Conservation (phyloP, 192 early-diverging fungal species). For the Linnemannia elongata region DNA sequence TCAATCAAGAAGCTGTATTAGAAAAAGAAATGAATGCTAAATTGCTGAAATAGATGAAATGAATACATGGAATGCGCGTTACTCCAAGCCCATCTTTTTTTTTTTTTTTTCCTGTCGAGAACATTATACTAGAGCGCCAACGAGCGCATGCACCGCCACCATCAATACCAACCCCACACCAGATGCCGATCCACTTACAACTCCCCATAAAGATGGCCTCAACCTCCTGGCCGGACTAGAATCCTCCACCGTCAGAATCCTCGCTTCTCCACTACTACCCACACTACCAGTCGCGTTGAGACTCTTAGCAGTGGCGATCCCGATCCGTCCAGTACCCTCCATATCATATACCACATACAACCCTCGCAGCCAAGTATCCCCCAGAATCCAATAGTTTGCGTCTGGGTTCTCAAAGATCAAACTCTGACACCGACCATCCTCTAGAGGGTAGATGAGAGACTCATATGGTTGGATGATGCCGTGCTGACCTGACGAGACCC, state of each 20-base stretch:
- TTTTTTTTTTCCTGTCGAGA: not conserved
- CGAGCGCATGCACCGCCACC: not conserved
- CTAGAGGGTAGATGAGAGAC: conserved; percentile 14
- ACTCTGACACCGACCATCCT: conserved; percentile 41
- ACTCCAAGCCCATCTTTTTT: too few relatives aligned
- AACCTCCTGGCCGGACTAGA: not conserved
- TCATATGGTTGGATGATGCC: conserved; percentile 37
- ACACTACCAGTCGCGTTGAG: not conserved
- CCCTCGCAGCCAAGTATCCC: conserved; percentile 35
- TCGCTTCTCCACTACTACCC: not conserved
- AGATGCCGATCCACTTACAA: not conserved
- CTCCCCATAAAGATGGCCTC: not conserved
- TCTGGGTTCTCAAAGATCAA: conserved; percentile 34
- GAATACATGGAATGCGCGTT: not conserved
- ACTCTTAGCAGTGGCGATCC: conserved; percentile 21
- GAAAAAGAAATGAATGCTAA: not conserved
- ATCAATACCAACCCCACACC: not conserved
- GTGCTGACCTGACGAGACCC: conserved; percentile 21
- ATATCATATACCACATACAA: conserved; percentile 50
- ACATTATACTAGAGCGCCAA: not conserved
- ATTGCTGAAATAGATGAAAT: not conserved
- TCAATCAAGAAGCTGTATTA: not conserved
- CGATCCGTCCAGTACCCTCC: conserved; percentile 23
- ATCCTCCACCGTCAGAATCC: not conserved
- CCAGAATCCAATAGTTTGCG: conserved; percentile 41